phyloP scores from a whole-genome alignment of 805 yeast genomes.

The Cyberlindnera maritima region DNA sequence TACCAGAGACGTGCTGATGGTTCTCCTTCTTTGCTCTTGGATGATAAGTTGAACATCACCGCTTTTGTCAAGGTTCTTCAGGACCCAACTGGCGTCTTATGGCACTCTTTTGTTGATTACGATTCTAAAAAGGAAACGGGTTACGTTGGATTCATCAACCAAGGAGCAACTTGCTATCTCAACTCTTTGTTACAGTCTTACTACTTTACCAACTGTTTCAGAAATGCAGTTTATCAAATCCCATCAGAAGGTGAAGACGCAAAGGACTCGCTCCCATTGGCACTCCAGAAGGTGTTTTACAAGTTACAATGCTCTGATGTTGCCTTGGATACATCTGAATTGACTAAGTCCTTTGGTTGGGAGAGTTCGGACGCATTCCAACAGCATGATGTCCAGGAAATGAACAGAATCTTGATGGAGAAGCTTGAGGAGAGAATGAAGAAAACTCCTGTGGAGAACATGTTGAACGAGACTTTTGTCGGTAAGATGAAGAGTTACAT shows the following conservation, averaged over 20 bases:
- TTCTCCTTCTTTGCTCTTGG: slow-evolving; percentile 39
- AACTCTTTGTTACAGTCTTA: slow-evolving; percentile 91
- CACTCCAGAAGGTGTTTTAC: slow-evolving; percentile 86
- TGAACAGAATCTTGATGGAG: slow-evolving; percentile 94
- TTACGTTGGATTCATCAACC: slow-evolving; percentile 88
- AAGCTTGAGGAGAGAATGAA: slow-evolving; percentile 88
- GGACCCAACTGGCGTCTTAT: slow-evolving; percentile 91
- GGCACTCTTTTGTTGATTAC: slow-evolving; percentile 84
- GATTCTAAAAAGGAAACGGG: slow-evolving; percentile 89
- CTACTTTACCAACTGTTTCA: slow-evolving; percentile 77
- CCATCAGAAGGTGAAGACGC: slow-evolving; percentile 66
- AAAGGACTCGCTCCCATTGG: slow-evolving; percentile 64
- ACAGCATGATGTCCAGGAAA: slow-evolving; percentile 97
- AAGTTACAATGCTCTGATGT: slow-evolving; percentile 67
- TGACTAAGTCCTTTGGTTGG: slow-evolving; percentile 97
- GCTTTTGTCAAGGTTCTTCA: slow-evolving; percentile 74
- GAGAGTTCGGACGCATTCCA: slow-evolving; percentile 92
- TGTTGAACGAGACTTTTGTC: slow-evolving; percentile 79
- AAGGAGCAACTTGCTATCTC: slow-evolving; percentile 97
- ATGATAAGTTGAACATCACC: slow-evolving; percentile 64
- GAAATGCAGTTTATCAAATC: slow-evolving; percentile 83
- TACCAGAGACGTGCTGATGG: slow-evolving; percentile 28
- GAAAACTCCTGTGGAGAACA: slow-evolving; percentile 75
- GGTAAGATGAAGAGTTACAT: slow-evolving; percentile 96
- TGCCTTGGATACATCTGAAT: slow-evolving; percentile 80